Base-by-base conservation (phyloP, 2,329 filamentous ascomycete species). In the Didymella glomerata region DNA sequence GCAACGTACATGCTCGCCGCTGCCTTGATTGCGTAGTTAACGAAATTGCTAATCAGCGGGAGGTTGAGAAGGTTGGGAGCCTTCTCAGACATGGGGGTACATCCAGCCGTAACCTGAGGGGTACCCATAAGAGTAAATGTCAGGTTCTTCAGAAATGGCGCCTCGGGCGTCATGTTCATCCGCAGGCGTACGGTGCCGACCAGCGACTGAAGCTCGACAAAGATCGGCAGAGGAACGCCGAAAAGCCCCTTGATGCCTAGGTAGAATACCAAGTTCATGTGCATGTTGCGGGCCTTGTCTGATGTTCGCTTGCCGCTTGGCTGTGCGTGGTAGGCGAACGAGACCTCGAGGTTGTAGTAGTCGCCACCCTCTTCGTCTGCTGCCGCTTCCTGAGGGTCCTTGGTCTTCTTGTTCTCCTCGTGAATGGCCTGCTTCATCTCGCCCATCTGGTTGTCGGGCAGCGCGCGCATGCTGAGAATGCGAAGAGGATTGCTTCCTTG, bases 251-350 rank as follows among this genome's bases (percentile, higher is more conserved):
- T 92, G 72, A 96, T 82, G 57, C 95, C 95, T 1, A 98, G 85
- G 65, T 97, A 98, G 76, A 99, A 98, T 9, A 97, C 87, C 14
- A 98, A 79, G 70, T 96, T 90, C 92, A 97, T 97, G 71, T 96
- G 93, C 92, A 97, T 97, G 75, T 97, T 98, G 66, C 90, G 87
- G 6, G 93, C 92, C 77, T 93, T 95, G 45, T 91, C 90, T 2
- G 91, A 90, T 14, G 92, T 84, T 47, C 88, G 86, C 57, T 83
- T 82, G 5, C 86, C 84, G 2, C 86, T 89, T 13, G 93, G 93
- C 73, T 89, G 88, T 10, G 94, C 92, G 71, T 97, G 93, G 75
- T 97, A 97, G 1, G 93, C 93, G 70, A 97, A 89, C 0, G 92
- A 92, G 25, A 91, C 89, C 76, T 97, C 93, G 48, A 97, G 83